These are phyloP conservation scores for Hibiscus syriacus DNA, from an alignment of 345 rosid species.

Conservation along the genomic window DNA sequence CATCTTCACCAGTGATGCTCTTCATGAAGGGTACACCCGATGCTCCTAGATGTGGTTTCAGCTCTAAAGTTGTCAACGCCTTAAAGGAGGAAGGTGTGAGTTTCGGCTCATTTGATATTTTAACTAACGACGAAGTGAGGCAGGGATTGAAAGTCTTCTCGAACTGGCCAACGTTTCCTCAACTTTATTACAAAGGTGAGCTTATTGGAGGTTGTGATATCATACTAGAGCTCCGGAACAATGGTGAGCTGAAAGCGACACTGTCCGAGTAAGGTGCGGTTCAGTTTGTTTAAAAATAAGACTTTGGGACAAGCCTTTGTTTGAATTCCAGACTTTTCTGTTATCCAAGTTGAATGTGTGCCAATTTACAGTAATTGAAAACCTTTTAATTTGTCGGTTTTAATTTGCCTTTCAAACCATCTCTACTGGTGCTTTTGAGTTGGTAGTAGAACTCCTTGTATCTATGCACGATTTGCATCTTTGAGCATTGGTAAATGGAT, in stretches of 20 bases:
- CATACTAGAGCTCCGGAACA: slow-evolving; percentile 57
- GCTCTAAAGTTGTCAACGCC: slow-evolving; percentile 85
- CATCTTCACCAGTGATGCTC: slow-evolving; percentile 67
- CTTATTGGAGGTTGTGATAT: slow-evolving; percentile 93
- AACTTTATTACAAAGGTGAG: slow-evolving; percentile 89
- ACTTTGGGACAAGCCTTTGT: neutral
- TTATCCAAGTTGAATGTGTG: slow-evolving; percentile 11
- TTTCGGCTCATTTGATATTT: slow-evolving; percentile 76
- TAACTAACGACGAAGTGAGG: slow-evolving; percentile 80
- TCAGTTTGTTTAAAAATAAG: neutral
- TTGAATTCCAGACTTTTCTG: slow-evolving; percentile 6
- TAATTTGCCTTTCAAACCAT: neutral
- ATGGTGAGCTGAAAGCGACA: slow-evolving; percentile 70
- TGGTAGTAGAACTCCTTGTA: neutral
- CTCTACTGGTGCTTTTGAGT: neutral
- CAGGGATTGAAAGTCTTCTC: slow-evolving; percentile 82
- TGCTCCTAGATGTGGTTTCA: slow-evolving; percentile 83
- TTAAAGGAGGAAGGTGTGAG: slow-evolving; percentile 55
- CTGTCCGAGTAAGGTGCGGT: slow-evolving; percentile 45
- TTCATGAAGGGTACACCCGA: slow-evolving; percentile 98
- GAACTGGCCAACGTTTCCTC: slow-evolving; percentile 97
- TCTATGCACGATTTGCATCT: neutral
- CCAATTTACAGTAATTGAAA: neutral
- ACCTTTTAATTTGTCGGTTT: neutral
- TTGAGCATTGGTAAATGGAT: neutral